Conservation (phyloP, 495 filamentous ascomycete species). For the Talaromyces proteolyticus region DNA sequence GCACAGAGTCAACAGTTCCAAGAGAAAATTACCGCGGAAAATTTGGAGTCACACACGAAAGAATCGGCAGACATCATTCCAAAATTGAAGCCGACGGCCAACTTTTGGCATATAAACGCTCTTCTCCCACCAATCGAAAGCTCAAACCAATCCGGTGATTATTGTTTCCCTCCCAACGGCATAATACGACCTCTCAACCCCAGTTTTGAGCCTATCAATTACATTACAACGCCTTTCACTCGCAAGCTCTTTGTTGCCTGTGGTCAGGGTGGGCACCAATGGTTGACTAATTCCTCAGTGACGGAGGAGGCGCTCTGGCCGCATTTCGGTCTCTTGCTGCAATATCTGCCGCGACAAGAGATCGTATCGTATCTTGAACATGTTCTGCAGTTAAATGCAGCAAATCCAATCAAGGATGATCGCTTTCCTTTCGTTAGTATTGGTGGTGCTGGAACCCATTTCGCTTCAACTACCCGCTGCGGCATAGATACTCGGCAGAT, state of each 20-base stretch:
- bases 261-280: constrained; percentile 11
- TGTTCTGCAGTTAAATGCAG: constrained; percentile 5
- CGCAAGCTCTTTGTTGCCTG: constrained; percentile 11
- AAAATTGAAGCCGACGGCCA: no score
- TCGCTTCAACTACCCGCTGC: background rate
- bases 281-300: background rate
- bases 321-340: constrained; percentile 12
- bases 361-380: constrained; percentile 10
- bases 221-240: constrained; percentile 9
- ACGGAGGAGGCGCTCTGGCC: constrained; percentile 12
- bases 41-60: no score
- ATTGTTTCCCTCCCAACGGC: no score
- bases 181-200: no score
- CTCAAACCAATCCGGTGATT: no score
- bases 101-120: no score
- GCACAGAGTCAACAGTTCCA: no score
- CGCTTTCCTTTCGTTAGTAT: constrained; percentile 15
- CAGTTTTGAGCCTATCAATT: no score
- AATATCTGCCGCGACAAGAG: constrained; percentile 8
- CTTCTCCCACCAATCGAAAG: no score
- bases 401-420: constrained; percentile 11
- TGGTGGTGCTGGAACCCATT: constrained; percentile 14
- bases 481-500: background rate
- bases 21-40: no score
- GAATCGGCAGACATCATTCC: no score